phyloP scores from a whole-genome alignment of 169 alveolate genomes.

The Eimeria maxima region DNA sequence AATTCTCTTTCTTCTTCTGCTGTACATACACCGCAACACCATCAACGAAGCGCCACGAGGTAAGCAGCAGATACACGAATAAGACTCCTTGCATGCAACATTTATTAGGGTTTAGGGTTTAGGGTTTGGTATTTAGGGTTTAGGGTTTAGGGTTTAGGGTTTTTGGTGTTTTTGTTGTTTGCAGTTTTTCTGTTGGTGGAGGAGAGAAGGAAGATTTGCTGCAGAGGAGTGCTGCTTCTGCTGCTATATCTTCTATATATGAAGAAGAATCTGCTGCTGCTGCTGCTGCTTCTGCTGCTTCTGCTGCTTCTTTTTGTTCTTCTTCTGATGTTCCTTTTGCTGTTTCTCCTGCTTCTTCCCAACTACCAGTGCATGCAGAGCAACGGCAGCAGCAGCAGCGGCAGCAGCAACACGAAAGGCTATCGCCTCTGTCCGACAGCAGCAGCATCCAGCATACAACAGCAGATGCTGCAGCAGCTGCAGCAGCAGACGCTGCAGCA shows the following conservation, averaged over 20 bases:
- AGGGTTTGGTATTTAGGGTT: not conserved
- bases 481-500: no score
- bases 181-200: not conserved
- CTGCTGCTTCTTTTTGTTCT: not conserved
- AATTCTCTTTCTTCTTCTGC: no score
- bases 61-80: not conserved
- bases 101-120: not conserved
- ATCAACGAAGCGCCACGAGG: not conserved
- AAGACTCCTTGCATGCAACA: no score
- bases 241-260: not conserved
- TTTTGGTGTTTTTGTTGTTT: not conserved
- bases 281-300: not conserved
- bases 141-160: not conserved
- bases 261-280: not conserved
- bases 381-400: not conserved
- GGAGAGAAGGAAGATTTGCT: not conserved
- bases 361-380: not conserved
- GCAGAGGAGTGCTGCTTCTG: not conserved
- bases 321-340: not conserved
- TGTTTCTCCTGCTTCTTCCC: no score
- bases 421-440: no score
- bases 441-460: no score
- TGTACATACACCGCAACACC: not conserved
- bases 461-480: no score
- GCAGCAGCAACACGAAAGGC: no score